phyloP scores from a whole-genome alignment of 2,329 filamentous ascomycete species.

The Fusarium sp. region DNA sequence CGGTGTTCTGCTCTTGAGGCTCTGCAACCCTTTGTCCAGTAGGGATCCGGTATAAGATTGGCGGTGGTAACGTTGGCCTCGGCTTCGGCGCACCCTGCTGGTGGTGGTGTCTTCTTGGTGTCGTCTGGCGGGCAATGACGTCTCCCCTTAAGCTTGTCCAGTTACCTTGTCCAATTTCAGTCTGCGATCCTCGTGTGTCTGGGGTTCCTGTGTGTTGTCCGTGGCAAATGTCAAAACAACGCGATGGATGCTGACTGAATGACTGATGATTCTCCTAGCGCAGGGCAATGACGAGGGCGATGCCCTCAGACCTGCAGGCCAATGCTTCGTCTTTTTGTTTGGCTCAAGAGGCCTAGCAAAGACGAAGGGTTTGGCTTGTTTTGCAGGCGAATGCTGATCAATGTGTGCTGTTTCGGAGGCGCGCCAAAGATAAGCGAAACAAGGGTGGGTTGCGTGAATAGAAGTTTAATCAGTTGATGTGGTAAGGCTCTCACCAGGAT shows the following conservation, averaged over 20 bases:
- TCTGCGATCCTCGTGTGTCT: conserved; percentile 20
- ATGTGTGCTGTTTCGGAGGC: not conserved
- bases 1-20: conserved; percentile 33
- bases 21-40: conserved; percentile 33
- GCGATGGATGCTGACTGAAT: conserved; percentile 8
- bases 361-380: not conserved
- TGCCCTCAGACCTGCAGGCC: not conserved
- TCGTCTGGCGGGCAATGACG: conserved; percentile 37
- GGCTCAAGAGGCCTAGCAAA: not conserved
- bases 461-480: not conserved
- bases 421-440: conserved; percentile 8
- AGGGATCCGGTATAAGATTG: conserved; percentile 10
- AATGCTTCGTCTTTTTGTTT: not conserved
- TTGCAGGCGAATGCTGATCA: conserved; percentile 8
- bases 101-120: conserved; percentile 18
- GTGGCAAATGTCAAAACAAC: conserved; percentile 28
- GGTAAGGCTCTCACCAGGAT: not conserved
- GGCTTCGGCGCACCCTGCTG: conserved; percentile 8
- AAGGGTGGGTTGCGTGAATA: not conserved
- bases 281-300: conserved; percentile 13
- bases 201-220: conserved; percentile 18
- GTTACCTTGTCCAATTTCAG: conserved; percentile 19
- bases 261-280: conserved; percentile 8
- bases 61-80: conserved; percentile 26
- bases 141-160: conserved; percentile 19